Evolutionary conservation across 2,329 filamentous ascomycete genomes (phyloP), one percentile per base, ranked within the genome.

Genomic region (Didymella sp.): DNA sequence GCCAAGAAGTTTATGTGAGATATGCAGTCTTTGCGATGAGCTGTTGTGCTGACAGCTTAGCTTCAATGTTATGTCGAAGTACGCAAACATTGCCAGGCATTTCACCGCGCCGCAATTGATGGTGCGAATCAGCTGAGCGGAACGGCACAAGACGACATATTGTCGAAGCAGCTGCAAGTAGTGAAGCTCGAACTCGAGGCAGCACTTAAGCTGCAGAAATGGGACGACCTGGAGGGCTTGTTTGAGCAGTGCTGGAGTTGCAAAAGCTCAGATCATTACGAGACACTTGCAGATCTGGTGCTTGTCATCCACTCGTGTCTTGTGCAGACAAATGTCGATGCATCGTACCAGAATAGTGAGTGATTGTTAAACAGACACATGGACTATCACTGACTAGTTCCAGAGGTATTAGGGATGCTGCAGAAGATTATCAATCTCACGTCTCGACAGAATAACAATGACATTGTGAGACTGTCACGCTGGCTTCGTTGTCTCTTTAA

Each of bases 401-500:
- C 43, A 75, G 71, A 67, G 37, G 49, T 71, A 12, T 43, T 76
- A 21, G 64, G 60, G 7, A 65, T 70, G 13, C 79, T 92, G 55
- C 84, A 88, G 43, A 84, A 87, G 58, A 86, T 93, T 57, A 85
- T 95, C 68, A 89, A 90, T 66, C 80, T 86, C 44, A 87, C 89
- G 17, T 89, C 85, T 75, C 79, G 75, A 1, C 74, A 87, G 1
- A 81, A 86, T 17, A 67, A 74, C 0, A 85, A 87, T 11, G 82
- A 89, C 59, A 79, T 80, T 4, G 70, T 73, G 1, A 87, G 86
- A 64, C 79, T 96, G 1, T 85, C 89, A 7, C 89, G 89, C 66
- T 96, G 95, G 79, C 84, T 94, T 42, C 85, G 91, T 1, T 92
- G 90, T 65, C 80, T 95, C 2, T 90, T 94, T 62, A 88, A 90